Evolutionary conservation across 2,329 filamentous ascomycete genomes (phyloP).

Genomic region (Botrytis galanthina): DNA sequence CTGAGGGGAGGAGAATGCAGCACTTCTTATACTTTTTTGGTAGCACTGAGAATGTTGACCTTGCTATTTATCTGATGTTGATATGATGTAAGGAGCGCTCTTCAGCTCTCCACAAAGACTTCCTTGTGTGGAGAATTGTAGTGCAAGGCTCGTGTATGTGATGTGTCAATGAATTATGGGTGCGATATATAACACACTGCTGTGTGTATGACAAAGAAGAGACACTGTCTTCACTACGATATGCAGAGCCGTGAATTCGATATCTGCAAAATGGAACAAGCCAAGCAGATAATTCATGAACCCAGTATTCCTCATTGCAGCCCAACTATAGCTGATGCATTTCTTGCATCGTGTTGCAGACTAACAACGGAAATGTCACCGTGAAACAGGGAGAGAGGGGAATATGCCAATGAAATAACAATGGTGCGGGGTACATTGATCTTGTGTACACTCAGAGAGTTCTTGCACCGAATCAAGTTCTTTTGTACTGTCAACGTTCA

Average conservation of each 20-base stretch:
- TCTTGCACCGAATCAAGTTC: too few species aligned
- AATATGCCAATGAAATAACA: not conserved
- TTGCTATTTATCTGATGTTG: not conserved
- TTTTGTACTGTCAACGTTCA: not conserved
- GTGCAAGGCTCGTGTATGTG: not conserved
- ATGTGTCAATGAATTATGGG: not conserved
- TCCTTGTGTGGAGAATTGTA: not conserved
- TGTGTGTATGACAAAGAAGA: not conserved
- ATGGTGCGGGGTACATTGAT: not conserved
- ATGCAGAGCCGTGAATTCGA: not conserved
- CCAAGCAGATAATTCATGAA: not conserved
- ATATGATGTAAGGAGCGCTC: not conserved
- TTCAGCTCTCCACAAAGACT: not conserved
- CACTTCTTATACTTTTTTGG: not conserved
- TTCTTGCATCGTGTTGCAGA: not conserved
- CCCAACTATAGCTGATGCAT: not conserved
- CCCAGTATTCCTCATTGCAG: not conserved
- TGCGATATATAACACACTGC: not conserved
- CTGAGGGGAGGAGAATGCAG: not conserved
- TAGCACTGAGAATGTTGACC: not conserved
- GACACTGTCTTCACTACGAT: not conserved
- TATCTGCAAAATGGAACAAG: not conserved
- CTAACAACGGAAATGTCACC: not conserved
- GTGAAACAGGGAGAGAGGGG: not conserved
- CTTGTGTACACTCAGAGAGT: not conserved